Conservation (phyloP, 176 grass and related monocot genomes). For the Alopecurus myosuroides region DNA sequence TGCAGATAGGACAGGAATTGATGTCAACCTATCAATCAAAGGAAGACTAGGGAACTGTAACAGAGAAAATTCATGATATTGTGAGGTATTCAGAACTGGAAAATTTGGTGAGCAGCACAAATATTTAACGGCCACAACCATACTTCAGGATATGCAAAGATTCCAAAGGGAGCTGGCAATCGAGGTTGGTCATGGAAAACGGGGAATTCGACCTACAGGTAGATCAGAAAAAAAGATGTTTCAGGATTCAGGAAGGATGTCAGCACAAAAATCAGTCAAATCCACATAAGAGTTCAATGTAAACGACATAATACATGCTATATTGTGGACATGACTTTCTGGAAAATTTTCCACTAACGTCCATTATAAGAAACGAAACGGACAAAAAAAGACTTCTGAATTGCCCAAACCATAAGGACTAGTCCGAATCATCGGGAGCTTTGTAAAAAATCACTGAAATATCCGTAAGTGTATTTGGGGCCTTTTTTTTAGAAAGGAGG, state of each 20-base stretch:
- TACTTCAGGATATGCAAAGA: constrained; percentile 78
- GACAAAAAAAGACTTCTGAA: background rate
- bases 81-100: constrained; percentile 13
- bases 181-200: constrained; percentile 65
- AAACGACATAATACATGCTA: constrained; percentile 9
- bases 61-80: constrained; percentile 19
- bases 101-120: constrained; percentile 4
- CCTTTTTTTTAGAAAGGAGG: too few species aligned
- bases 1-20: constrained; percentile 75
- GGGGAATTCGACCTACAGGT: constrained; percentile 66
- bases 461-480: background rate
- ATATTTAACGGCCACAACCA: background rate
- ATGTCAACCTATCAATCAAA: constrained; percentile 76
- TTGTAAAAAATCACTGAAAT: background rate
- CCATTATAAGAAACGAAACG: background rate
- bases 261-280: background rate
- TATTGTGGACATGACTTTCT: background rate
- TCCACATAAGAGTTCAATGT: background rate
- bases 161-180: constrained; percentile 73
- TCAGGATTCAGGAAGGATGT: background rate
- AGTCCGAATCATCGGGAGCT: background rate
- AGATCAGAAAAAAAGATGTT: constrained; percentile 11
- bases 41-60: constrained; percentile 74
- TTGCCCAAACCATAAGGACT: background rate
- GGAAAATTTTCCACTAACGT: background rate